Evolutionary conservation across 2,329 filamentous ascomycete genomes (phyloP).

Genomic region (Aspergillus neotritici): DNA sequence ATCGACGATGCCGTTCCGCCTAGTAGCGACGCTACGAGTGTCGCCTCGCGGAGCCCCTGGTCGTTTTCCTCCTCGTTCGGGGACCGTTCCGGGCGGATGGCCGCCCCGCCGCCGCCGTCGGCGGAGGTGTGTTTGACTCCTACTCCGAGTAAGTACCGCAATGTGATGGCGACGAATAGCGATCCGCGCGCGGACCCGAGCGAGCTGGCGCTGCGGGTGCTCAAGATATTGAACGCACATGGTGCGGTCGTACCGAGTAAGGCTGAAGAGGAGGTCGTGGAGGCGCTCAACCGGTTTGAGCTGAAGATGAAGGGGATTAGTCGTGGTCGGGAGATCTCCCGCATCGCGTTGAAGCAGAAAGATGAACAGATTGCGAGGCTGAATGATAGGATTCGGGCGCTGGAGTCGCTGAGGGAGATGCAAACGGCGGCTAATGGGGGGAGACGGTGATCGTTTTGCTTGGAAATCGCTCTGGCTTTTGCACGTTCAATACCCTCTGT

Average conservation of each 20-base stretch:
- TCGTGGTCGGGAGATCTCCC: conserved; percentile 60
- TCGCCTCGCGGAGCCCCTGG: no score
- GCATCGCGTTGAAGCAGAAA: conserved; percentile 57
- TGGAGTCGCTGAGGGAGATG: conserved; percentile 54
- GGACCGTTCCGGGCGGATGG: no score
- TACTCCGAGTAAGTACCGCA: conserved; percentile 26
- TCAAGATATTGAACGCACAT: conserved; percentile 33
- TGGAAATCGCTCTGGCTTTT: not conserved
- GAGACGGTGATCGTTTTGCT: conserved; percentile 14
- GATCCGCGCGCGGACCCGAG: conserved; percentile 17
- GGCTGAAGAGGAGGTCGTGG: conserved; percentile 33
- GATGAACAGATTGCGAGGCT: conserved; percentile 62
- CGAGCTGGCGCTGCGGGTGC: conserved; percentile 18
- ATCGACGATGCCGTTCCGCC: conserved; percentile 10
- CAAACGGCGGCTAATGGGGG: conserved; percentile 41
- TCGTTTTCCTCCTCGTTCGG: no score
- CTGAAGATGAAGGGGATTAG: conserved; percentile 56
- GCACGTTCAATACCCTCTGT: not conserved
- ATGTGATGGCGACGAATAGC: conserved; percentile 18
- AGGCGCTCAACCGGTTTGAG: conserved; percentile 51
- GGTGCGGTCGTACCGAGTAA: conserved; percentile 27
- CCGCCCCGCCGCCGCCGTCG: conserved; percentile 17
- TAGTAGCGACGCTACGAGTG: not conserved
- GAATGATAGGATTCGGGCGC: conserved; percentile 56
- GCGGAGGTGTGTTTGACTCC: conserved; percentile 29